Evolutionary conservation across 106 monocot genomes (phyloP).

Genomic region (Alisma plantagoaquatica): DNA sequence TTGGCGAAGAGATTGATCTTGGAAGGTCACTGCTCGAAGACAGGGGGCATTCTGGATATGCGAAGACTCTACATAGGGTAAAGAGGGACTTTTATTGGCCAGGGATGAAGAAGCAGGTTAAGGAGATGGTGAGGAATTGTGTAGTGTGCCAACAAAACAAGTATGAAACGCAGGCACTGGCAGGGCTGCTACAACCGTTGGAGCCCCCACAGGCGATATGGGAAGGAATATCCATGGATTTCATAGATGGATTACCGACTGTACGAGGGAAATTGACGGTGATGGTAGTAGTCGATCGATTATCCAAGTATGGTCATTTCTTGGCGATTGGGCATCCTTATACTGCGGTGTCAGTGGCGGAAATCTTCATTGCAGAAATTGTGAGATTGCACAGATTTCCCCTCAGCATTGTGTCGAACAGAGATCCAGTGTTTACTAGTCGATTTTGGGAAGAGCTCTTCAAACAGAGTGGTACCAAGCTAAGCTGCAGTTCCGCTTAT

Average conservation of each 20-base stretch:
- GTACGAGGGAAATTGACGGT: neutral
- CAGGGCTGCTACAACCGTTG: conserved; percentile 3
- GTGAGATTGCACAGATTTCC: neutral
- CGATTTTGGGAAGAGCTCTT: neutral
- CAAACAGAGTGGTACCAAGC: neutral
- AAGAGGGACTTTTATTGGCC: neutral
- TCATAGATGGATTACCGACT: conserved; percentile 5
- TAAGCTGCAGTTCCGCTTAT: neutral
- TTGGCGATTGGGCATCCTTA: neutral
- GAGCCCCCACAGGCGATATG: neutral
- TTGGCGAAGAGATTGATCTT: no score
- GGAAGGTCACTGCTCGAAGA: no score
- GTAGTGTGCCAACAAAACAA: conserved; percentile 1
- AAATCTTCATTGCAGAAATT: neutral
- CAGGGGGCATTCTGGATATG: neutral
- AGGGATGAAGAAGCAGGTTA: neutral
- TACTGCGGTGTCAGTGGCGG: neutral
- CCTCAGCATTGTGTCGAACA: neutral
- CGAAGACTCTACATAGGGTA: neutral
- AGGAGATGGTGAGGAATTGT: neutral
- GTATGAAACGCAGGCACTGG: neutral
- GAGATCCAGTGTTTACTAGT: neutral
- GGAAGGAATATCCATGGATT: conserved; percentile 4
- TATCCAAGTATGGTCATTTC: neutral
- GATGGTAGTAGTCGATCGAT: neutral